phyloP scores from a whole-genome alignment of 192 early-diverging fungal genomes.

The Linnemannia schmuckeri region DNA sequence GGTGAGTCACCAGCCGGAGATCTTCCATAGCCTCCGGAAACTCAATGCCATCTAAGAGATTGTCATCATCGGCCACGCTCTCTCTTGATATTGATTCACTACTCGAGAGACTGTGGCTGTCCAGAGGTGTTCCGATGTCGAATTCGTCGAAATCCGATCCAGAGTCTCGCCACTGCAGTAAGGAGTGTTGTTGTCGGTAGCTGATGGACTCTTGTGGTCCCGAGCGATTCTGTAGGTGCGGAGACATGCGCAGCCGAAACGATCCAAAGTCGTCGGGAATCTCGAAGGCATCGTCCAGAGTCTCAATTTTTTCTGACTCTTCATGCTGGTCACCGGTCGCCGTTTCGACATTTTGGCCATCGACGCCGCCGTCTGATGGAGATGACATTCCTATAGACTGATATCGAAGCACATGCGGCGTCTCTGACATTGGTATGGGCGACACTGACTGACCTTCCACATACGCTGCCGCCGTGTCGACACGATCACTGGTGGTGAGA shows the following conservation, averaged over 20 bases:
- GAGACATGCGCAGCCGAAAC: constrained; percentile 6
- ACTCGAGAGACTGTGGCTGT: constrained; percentile 29
- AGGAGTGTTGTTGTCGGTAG: not conserved
- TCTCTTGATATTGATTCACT: constrained; percentile 20
- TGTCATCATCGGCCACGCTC: constrained; percentile 24
- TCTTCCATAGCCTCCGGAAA: constrained; percentile 37
- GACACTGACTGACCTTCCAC: not conserved
- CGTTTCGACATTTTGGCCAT: not conserved
- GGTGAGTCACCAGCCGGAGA: constrained; percentile 14
- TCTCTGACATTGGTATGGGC: not conserved
- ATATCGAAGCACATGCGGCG: not conserved
- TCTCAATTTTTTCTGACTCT: constrained; percentile 25
- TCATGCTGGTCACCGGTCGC: not conserved
- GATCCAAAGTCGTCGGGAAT: constrained; percentile 23
- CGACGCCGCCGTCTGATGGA: not conserved
- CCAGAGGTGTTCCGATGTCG: constrained; percentile 28
- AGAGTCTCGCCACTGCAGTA: constrained; percentile 26
- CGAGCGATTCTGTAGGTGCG: not conserved
- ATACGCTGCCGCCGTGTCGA: not conserved
- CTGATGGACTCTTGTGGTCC: not conserved
- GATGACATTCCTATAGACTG: not conserved
- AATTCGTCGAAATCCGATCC: constrained; percentile 27
- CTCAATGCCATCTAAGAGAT: constrained; percentile 28
- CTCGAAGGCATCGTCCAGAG: constrained; percentile 44
- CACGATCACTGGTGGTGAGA: not conserved